These are phyloP conservation scores for Penicillium sp. DNA, from an alignment of 2,329 filamentous ascomycete species.

Conservation along the genomic window DNA sequence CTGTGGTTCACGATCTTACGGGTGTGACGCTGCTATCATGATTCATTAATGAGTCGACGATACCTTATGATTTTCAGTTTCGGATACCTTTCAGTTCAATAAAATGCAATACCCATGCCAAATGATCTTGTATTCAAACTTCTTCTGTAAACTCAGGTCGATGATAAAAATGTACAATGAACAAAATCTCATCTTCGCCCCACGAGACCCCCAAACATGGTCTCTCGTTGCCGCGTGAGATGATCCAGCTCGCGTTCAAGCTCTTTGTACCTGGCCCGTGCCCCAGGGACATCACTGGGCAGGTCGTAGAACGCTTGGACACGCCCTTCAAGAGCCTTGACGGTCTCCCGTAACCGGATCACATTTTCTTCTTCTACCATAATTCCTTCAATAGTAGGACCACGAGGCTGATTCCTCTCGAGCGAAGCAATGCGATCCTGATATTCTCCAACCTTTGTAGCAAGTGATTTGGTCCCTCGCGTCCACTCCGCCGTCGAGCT, in stretches of 20 bases:
- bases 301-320: constrained; percentile 71
- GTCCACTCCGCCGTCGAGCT: constrained; percentile 76
- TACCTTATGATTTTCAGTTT: constrained; percentile 25
- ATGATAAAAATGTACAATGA: background rate
- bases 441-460: constrained; percentile 70
- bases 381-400: constrained; percentile 55
- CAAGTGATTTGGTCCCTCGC: constrained; percentile 69
- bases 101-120: constrained; percentile 1
- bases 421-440: constrained; percentile 56
- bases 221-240: constrained; percentile 68
- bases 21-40: constrained; percentile 19
- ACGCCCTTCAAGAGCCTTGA: constrained; percentile 69
- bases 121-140: background rate
- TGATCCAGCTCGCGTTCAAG: constrained; percentile 67
- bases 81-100: constrained; percentile 1
- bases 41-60: constrained; percentile 29
- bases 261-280: constrained; percentile 70
- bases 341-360: constrained; percentile 61
- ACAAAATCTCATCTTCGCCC: constrained; percentile 38
- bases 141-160: background rate
- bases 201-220: constrained; percentile 74
- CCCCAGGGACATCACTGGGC: constrained; percentile 71
- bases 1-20: background rate
- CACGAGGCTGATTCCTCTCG: constrained; percentile 34
- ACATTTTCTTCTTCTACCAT: constrained; percentile 63